A percentile compares a stretch with the other conserved stretches of the same genome.
Evolutionary conservation across 768 basidiomycete species (phyloP).

Genomic region (Crucibulum laeve): DNA sequence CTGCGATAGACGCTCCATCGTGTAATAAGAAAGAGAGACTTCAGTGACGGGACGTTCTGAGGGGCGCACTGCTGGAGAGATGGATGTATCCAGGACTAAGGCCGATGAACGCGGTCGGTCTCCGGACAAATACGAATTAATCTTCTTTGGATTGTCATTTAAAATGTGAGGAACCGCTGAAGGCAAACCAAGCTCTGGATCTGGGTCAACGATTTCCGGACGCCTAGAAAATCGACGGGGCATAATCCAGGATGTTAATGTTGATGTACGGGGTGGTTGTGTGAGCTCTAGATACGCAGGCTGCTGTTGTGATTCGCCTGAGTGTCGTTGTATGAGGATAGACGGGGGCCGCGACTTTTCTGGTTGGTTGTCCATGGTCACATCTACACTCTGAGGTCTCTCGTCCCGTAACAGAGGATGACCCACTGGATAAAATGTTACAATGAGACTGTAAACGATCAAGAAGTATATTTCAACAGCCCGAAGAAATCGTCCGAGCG

Average conservation of each 20-base stretch:
- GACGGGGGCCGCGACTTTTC: not conserved
- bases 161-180: too few species aligned
- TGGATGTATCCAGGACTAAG: not conserved
- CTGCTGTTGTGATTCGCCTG: not conserved
- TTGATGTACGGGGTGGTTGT: too few species aligned
- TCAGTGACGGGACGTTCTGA: conserved; percentile 10
- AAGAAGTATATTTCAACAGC: conserved; percentile 61
- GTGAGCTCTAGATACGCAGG: too few species aligned
- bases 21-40: conserved; percentile 22
- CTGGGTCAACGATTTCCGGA: not conserved
- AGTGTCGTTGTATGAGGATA: too few species aligned
- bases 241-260: conserved; percentile 13
- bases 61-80: not conserved
- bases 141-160: too few species aligned
- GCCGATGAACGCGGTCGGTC: not conserved
- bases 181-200: not conserved
- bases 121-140: too few species aligned
- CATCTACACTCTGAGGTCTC: not conserved
- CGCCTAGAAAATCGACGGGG: conserved; percentile 3
- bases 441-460: conserved; percentile 52
- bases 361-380: too few species aligned
- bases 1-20: conserved; percentile 10
- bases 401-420: conserved; percentile 1
- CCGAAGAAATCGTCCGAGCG: conserved; percentile 63
- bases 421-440: conserved; percentile 27